Evolutionary conservation across 2,329 filamentous ascomycete genomes (phyloP), one percentile per base, ranked within the genome.

Genomic region (Xylariaceae sp.): DNA sequence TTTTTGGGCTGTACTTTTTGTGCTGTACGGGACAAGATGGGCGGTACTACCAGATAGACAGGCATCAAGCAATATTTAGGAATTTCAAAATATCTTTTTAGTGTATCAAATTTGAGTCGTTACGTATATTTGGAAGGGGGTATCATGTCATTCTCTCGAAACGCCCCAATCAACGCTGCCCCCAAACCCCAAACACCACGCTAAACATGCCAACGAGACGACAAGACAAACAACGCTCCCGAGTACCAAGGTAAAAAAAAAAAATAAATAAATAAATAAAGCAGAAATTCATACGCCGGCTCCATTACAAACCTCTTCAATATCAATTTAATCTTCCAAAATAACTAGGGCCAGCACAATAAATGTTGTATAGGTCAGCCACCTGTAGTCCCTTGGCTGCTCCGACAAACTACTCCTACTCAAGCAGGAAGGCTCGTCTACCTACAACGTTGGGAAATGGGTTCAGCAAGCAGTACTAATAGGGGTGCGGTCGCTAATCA

Each of bases 151-250:
- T 37, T 4, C 4, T 26, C 32, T 37, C 32, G 9, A 14, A 37
- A 37, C 32, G 32, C 32, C 32, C 14, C 12, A 4, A 37, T 16
- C 5, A 12, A 3, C 3, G 12, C 32, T 14, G 32, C 32, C 32
- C 21, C 44, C 44, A 26, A 57, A 62, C 32, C 21, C 44, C 44
- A 26, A 57, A 62, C 56, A 53, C 56, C 56, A 10, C n/a, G 45
- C 59, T 44, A 10, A n/a, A n/a, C n/a, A 61, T 61, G 59, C 56
- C 46, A 55, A 47, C 21, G 12, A 52, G 21, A 46, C 6, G 14
- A 37, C 12, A 37, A 10, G 12, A 29, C 5, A 37, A 37, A 37
- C 32, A 37, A 37, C 14, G 32, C 6, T 37, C 14, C 32, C 20
- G 40, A 26, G 21, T 37, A 48, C n/a, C n/a, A n/a, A n/a, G n/a